phyloP scores from a whole-genome alignment of 129 eudicot genomes.

The Mikania micrantha region DNA sequence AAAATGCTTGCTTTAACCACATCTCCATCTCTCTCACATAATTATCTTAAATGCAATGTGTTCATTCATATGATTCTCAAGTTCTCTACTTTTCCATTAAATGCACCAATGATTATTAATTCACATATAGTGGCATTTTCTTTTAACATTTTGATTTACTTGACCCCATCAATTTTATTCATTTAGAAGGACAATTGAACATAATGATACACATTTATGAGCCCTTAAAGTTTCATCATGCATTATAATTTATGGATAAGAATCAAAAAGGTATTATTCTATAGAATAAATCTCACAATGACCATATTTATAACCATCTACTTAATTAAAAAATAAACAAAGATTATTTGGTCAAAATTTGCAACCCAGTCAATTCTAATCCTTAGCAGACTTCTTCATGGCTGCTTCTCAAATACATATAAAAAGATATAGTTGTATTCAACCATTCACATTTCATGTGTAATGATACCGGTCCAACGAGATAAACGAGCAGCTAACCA shows the following conservation, averaged over 20 bases:
- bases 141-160: neutral
- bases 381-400: conserved; percentile 1
- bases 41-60: too few relatives aligned
- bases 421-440: neutral
- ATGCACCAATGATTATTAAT: neutral
- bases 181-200: neutral
- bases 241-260: neutral
- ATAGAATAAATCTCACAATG: neutral
- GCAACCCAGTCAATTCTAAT: conserved; percentile 6
- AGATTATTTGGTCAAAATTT: neutral
- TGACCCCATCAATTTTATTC: neutral
- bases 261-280: neutral
- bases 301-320: neutral
- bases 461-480: neutral
- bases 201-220: neutral
- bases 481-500: neutral
- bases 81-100: too few relatives aligned
- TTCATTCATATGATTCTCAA: too few relatives aligned
- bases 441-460: neutral
- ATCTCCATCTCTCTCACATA: too few relatives aligned
- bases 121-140: neutral
- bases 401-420: neutral
- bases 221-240: neutral
- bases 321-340: too few relatives aligned
- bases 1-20: too few relatives aligned